phyloP scores from a whole-genome alignment of 2,329 filamentous ascomycete species.

The Podosphaera fusca region DNA sequence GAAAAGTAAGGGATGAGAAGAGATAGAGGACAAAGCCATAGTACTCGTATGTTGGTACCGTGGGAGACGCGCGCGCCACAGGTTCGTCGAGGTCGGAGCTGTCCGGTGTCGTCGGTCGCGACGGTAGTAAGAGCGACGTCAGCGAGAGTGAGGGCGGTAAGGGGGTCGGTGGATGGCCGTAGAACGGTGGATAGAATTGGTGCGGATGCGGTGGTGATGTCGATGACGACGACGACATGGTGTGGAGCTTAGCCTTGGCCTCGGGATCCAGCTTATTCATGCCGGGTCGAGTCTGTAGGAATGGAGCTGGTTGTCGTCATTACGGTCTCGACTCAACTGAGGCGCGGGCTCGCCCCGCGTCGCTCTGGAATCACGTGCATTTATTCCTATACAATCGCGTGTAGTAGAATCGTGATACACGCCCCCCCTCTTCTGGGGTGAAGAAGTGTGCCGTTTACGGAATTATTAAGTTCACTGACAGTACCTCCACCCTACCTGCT shows the following conservation, averaged over 20 bases:
- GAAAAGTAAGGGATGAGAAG: slow-evolving; percentile 61
- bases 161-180: slow-evolving; percentile 87
- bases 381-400: too few relatives aligned
- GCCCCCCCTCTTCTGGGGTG: too few relatives aligned
- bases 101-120: slow-evolving; percentile 81
- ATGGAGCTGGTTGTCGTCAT: too few relatives aligned
- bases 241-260: slow-evolving; percentile 9
- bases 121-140: slow-evolving; percentile 74
- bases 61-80: slow-evolving; percentile 65
- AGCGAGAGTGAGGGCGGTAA: slow-evolving; percentile 79
- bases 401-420: too few relatives aligned
- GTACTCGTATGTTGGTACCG: slow-evolving; percentile 98
- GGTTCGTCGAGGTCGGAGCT: slow-evolving; percentile 61
- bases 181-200: slow-evolving; percentile 65
- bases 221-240: slow-evolving; percentile 12
- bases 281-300: too few relatives aligned
- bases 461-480: too few relatives aligned
- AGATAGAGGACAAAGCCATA: slow-evolving; percentile 96
- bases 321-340: too few relatives aligned
- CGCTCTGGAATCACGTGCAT: too few relatives aligned
- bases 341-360: too few relatives aligned
- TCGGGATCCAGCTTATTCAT: slow-evolving; percentile 1
- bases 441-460: too few relatives aligned
- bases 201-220: slow-evolving; percentile 18
- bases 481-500: too few relatives aligned